Evolutionary conservation across 2,329 filamentous ascomycete species (phyloP).

Genomic region (Rasamsonia emersonii): DNA sequence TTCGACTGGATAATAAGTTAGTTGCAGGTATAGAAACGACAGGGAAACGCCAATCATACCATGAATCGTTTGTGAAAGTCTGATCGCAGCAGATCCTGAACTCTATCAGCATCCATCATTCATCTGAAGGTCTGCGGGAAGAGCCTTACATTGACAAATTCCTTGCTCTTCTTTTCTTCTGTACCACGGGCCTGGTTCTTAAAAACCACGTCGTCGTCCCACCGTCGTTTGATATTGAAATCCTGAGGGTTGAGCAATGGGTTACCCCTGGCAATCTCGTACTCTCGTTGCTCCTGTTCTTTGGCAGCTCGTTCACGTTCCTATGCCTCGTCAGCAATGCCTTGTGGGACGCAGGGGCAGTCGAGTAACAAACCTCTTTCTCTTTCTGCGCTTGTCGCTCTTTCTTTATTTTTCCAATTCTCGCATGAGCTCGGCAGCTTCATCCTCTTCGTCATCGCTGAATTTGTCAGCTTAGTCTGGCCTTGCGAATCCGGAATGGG

Average conservation of each 20-base stretch:
- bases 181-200: constrained; percentile 96
- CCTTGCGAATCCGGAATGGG: not conserved
- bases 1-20: constrained; percentile 30
- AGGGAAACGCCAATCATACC: constrained; percentile 36
- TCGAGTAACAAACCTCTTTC: constrained; percentile 46
- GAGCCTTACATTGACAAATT: constrained; percentile 82
- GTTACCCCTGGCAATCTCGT: constrained; percentile 86
- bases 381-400: constrained; percentile 76
- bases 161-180: constrained; percentile 84
- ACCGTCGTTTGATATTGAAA: constrained; percentile 76
- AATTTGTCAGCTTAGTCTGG: constrained; percentile 22
- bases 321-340: constrained; percentile 25
- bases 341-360: not conserved
- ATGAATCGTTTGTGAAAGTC: constrained; percentile 99
- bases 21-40: constrained; percentile 1
- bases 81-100: constrained; percentile 73
- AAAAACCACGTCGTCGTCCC: constrained; percentile 98
- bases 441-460: constrained; percentile 67
- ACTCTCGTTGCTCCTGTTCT: constrained; percentile 75
- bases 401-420: constrained; percentile 91
- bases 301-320: constrained; percentile 72
- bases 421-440: constrained; percentile 79
- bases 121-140: constrained; percentile 1
- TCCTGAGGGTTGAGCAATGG: constrained; percentile 81
- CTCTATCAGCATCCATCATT: constrained; percentile 6